Evolutionary conservation across 331 rosid species (phyloP).

Genomic region (Acacia pycnantha): DNA sequence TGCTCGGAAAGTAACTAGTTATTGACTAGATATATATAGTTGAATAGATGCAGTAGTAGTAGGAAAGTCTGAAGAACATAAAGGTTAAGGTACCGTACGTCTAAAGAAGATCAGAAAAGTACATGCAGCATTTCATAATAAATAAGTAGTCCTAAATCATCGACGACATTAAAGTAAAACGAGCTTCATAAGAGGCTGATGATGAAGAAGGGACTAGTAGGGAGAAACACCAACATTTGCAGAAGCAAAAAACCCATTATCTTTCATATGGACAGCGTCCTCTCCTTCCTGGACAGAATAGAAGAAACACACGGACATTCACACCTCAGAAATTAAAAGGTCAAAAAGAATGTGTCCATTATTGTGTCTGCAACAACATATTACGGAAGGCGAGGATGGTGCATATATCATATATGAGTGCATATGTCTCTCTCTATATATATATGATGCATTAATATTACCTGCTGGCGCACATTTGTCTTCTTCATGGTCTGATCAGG

Average conservation of each 20-base stretch:
- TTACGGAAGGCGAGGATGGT: conserved; percentile 22
- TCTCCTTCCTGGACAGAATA: conserved; percentile 71
- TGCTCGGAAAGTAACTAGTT: too few species aligned
- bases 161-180: background rate
- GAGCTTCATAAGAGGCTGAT: background rate
- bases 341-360: conserved; percentile 23
- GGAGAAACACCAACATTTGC: conserved; percentile 88
- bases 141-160: background rate
- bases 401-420: background rate
- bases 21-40: background rate
- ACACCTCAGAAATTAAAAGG: conserved; percentile 21
- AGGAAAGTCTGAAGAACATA: background rate
- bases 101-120: background rate
- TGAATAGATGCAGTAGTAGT: background rate
- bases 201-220: conserved; percentile 36
- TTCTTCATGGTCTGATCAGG: conserved; percentile 78
- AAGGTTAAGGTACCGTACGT: background rate
- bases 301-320: conserved; percentile 14
- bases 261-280: conserved; percentile 73
- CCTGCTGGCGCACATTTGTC: conserved; percentile 65
- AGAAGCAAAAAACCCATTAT: conserved; percentile 66
- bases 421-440: background rate
- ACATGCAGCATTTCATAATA: background rate
- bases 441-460: conserved; percentile 17
- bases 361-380: conserved; percentile 32